phyloP scores from a whole-genome alignment of 352 stramenopile species.

The Pythium pyrilobum region DNA sequence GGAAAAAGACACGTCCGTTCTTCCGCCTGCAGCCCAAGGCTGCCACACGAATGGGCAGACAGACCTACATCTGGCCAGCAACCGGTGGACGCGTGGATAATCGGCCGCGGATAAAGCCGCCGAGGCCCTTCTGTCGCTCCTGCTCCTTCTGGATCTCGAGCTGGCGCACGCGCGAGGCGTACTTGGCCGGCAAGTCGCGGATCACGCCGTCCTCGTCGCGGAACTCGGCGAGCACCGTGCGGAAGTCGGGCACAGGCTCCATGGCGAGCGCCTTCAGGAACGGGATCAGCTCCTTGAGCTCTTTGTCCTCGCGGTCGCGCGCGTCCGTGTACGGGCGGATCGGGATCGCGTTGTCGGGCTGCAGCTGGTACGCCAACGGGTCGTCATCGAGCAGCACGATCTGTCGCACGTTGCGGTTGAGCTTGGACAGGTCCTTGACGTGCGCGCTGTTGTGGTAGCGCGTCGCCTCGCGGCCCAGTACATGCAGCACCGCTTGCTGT shows the following conservation, averaged over 20 bases:
- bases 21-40: too few species aligned
- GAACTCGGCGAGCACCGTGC: constrained; percentile 71
- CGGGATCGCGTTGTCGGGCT: constrained; percentile 81
- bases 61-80: constrained; percentile 17
- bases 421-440: constrained; percentile 76
- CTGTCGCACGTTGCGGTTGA: constrained; percentile 78
- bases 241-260: constrained; percentile 75
- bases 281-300: constrained; percentile 77
- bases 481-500: constrained; percentile 70
- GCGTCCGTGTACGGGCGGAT: constrained; percentile 75
- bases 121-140: constrained; percentile 76
- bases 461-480: constrained; percentile 76
- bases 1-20: too few species aligned
- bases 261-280: constrained; percentile 79
- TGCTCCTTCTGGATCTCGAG: constrained; percentile 81
- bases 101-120: constrained; percentile 65
- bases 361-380: constrained; percentile 70
- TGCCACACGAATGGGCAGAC: neutral
- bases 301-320: constrained; percentile 71
- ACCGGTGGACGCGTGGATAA: constrained; percentile 52
- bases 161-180: constrained; percentile 65
- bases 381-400: constrained; percentile 86
- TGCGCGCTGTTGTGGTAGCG: constrained; percentile 79
- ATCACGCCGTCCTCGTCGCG: constrained; percentile 77
- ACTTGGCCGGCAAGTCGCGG: constrained; percentile 72